These are phyloP conservation scores for Amauroascus verrucosus DNA, from an alignment of 2,329 filamentous ascomycete species.

Conservation along the genomic window DNA sequence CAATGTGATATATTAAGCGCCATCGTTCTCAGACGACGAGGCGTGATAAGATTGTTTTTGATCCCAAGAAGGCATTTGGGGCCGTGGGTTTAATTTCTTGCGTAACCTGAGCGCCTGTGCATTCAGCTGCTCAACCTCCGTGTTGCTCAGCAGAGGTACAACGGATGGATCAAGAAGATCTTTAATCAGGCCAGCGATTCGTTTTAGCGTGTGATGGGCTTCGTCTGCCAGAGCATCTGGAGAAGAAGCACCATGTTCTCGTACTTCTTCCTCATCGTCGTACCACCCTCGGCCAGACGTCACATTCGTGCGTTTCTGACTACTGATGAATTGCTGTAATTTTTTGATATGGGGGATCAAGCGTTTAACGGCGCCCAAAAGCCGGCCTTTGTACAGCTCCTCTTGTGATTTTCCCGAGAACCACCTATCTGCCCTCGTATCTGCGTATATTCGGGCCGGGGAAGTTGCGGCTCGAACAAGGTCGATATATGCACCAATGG, in stretches of 20 bases:
- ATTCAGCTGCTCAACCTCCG: background rate
- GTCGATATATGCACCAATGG: slow-evolving; percentile 7
- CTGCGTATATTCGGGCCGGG: background rate
- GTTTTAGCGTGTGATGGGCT: background rate
- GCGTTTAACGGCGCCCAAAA: slow-evolving; percentile 4
- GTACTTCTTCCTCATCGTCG: background rate
- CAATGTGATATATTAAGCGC: background rate
- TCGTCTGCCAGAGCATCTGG: slow-evolving; percentile 1
- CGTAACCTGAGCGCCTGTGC: background rate
- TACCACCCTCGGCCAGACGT: background rate
- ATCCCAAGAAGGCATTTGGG: background rate
- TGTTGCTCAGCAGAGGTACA: background rate
- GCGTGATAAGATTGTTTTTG: background rate
- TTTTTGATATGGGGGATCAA: slow-evolving; percentile 3
- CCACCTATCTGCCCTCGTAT: background rate
- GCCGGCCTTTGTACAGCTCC: slow-evolving; percentile 1
- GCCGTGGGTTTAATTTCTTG: background rate
- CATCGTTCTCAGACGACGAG: background rate
- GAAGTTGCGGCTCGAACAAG: slow-evolving; percentile 4
- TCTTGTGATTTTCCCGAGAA: background rate
- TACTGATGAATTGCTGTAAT: background rate
- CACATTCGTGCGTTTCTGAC: background rate
- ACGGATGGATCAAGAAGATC: background rate
- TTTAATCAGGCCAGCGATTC: slow-evolving; percentile 7
- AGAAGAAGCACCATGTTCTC: background rate